Evolutionary conservation across 2,329 filamentous ascomycete genomes (phyloP).

Genomic region (Triangularia setosa): DNA sequence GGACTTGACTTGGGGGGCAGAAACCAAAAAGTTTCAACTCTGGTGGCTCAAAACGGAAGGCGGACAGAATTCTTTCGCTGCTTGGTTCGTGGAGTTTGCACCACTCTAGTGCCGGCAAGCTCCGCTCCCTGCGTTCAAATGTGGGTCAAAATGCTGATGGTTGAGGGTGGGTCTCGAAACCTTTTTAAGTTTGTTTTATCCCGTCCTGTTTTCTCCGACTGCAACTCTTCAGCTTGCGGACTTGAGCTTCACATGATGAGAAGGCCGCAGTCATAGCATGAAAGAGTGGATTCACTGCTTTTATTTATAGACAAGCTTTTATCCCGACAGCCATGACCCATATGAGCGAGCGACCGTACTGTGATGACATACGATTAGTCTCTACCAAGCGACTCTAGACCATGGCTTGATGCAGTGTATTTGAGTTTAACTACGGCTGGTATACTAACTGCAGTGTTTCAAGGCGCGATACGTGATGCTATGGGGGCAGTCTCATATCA

Average conservation of each 20-base stretch:
- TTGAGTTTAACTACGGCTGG: neutral
- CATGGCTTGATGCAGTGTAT: neutral
- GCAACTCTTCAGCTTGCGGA: too few species aligned
- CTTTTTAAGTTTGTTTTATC: neutral
- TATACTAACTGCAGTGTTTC: neutral
- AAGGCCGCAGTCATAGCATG: too few species aligned
- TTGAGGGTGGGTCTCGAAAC: neutral
- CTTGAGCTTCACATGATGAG: neutral
- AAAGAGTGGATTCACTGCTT: too few species aligned
- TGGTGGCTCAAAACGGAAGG: conserved; percentile 18
- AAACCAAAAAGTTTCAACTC: conserved; percentile 22
- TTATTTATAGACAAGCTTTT: too few species aligned
- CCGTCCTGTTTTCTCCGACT: neutral
- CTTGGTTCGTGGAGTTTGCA: neutral
- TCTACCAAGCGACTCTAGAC: neutral
- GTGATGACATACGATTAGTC: too few species aligned
- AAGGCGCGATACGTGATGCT: too few species aligned
- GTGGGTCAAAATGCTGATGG: neutral
- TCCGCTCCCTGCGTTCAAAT: conserved; percentile 2
- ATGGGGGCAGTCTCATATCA: too few species aligned
- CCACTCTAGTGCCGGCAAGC: conserved; percentile 1
- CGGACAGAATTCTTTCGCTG: conserved; percentile 11
- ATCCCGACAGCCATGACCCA: too few species aligned
- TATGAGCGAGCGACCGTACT: too few species aligned
- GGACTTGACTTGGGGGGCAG: conserved; percentile 9